Percentiles rank a stretch among this genome's conserved stretches.
These are phyloP conservation scores for Citrus inodora DNA, from an alignment of 345 rosid species.

Conservation along the genomic window DNA sequence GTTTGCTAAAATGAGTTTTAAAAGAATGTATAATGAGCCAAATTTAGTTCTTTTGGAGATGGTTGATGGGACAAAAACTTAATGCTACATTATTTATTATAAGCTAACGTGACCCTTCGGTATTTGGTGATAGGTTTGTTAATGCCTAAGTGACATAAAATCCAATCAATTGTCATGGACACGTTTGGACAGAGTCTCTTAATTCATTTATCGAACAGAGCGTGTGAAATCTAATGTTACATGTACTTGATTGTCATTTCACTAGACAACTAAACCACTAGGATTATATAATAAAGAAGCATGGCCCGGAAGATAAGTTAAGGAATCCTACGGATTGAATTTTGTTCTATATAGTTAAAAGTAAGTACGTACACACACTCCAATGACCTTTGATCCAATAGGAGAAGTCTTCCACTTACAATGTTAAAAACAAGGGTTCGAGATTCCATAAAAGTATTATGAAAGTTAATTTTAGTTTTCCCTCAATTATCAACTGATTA, in stretches of 20 bases:
- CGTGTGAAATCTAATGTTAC: no score
- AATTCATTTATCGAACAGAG: neutral
- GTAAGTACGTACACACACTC: fast-evolving
- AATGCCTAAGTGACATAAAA: neutral
- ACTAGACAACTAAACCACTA: no score
- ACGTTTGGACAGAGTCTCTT: neutral
- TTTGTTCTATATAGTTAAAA: no score
- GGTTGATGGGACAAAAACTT: neutral
- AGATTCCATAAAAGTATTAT: fast-evolving
- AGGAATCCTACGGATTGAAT: no score
- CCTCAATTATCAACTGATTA: no score
- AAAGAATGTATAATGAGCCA: no score
- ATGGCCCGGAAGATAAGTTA: no score
- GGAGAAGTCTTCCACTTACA: no score
- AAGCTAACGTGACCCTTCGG: neutral
- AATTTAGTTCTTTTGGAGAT: neutral
- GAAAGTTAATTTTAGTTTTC: no score
- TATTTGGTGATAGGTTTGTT: neutral
- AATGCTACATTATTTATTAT: neutral
- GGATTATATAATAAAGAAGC: no score
- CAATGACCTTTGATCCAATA: fast-evolving
- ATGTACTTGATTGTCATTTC: no score
- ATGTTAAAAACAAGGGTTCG: no score
- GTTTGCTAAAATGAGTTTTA: neutral
- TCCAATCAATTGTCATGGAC: neutral